phyloP scores from a whole-genome alignment of 164 flowering plant genomes.

The Brasenia schreberi region DNA sequence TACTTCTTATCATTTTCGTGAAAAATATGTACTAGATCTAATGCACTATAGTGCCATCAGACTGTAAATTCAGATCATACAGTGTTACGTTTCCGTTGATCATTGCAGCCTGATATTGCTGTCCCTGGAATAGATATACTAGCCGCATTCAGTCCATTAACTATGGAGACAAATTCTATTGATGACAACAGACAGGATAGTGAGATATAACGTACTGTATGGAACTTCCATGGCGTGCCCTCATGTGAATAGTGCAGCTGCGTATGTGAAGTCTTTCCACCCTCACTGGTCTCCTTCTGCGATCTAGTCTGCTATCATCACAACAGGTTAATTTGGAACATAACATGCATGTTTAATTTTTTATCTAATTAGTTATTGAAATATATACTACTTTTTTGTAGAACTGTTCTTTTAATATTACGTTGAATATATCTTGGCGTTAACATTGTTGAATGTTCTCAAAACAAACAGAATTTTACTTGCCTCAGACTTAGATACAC shows the following conservation, averaged over 20 bases:
- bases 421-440: too few relatives aligned
- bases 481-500: too few relatives aligned
- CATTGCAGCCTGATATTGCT: slow-evolving; percentile 52
- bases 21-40: not conserved
- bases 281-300: slow-evolving; percentile 68
- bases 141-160: slow-evolving; percentile 38
- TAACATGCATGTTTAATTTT: too few relatives aligned
- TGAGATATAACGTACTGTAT: slow-evolving; percentile 14
- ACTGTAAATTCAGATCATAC: not conserved
- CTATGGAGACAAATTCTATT: slow-evolving; percentile 21
- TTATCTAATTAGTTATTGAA: too few relatives aligned
- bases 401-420: too few relatives aligned
- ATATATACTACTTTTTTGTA: too few relatives aligned
- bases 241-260: slow-evolving; percentile 45
- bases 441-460: too few relatives aligned
- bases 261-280: slow-evolving; percentile 63
- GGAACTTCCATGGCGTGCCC: slow-evolving; percentile 85
- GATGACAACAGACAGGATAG: slow-evolving; percentile 1
- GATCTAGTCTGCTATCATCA: slow-evolving; percentile 72
- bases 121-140: slow-evolving; percentile 71
- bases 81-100: not conserved
- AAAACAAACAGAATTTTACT: too few relatives aligned
- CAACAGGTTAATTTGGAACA: slow-evolving; percentile 37
- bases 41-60: too few relatives aligned
- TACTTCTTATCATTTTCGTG: not conserved